A percentile compares a stretch with the other conserved stretches of the same genome.
Conservation (phyloP, 805 yeast genomes). For the Pichia nakasei region DNA sequence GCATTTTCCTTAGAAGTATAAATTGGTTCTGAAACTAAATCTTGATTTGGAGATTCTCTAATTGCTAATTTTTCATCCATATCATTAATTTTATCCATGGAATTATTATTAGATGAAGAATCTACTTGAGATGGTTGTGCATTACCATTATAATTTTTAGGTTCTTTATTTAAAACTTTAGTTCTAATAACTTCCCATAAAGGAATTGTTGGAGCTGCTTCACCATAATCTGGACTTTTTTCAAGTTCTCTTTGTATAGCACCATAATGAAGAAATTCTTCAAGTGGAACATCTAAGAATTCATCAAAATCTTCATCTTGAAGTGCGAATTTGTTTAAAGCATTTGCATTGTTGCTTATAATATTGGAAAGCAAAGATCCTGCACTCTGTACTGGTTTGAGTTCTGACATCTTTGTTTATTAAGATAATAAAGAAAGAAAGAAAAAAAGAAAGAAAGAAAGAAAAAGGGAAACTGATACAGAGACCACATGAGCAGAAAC, state of each 20-base stretch:
- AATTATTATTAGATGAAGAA: background rate
- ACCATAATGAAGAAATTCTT: conserved; percentile 4
- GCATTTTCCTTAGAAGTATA: conserved; percentile 6
- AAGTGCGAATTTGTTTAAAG: background rate
- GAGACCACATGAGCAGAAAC: conserved; percentile 16
- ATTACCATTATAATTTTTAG: background rate
- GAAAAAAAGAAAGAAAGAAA: background rate
- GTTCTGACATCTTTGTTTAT: conserved; percentile 7
- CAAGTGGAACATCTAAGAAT: conserved; percentile 5
- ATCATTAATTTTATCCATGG: background rate
- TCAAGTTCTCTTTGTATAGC: conserved; percentile 7
- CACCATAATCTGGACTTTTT: conserved; percentile 5
- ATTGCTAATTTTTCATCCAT: background rate
- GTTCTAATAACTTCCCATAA: conserved; percentile 5
- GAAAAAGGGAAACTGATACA: background rate
- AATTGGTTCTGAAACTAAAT: conserved; percentile 2
- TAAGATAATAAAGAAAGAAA: background rate
- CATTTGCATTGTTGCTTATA: conserved; percentile 25
- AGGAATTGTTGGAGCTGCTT: conserved; percentile 5
- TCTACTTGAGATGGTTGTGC: too few species aligned
- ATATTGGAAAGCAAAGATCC: conserved; percentile 12
- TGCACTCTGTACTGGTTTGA: conserved; percentile 1
- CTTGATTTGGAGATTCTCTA: too few species aligned
- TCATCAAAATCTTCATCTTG: conserved; percentile 1
- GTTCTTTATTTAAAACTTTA: conserved; percentile 1